Percentiles rank a stretch among this genome's conserved stretches.
Evolutionary conservation across 345 rosid genomes (phyloP).

Genomic region (Moringa oleifera): DNA sequence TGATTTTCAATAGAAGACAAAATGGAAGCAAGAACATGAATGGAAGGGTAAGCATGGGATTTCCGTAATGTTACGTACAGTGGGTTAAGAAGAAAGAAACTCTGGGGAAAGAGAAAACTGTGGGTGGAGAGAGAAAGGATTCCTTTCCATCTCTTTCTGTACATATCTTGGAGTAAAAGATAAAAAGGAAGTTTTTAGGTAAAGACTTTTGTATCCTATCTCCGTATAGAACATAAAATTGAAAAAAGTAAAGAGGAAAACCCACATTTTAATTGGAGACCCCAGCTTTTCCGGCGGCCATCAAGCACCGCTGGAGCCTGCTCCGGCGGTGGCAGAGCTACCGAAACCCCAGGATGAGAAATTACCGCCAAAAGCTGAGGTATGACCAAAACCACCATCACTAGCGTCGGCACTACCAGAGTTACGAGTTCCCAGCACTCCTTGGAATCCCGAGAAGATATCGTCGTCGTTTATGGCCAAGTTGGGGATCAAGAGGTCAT

Average conservation of each 20-base stretch:
- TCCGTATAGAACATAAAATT: no score
- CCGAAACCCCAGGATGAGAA: slow-evolving; percentile 36
- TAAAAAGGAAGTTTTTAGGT: no score
- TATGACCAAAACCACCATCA: not conserved
- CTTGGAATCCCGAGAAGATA: slow-evolving; percentile 30
- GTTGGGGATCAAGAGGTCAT: slow-evolving; percentile 56
- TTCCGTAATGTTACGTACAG: no score
- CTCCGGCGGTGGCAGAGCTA: slow-evolving; percentile 22
- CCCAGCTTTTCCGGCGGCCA: not conserved
- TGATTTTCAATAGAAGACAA: no score
- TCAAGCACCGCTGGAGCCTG: slow-evolving; percentile 21
- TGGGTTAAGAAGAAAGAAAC: no score
- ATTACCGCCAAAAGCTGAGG: slow-evolving; percentile 14
- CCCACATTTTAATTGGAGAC: not conserved
- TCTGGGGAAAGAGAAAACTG: no score
- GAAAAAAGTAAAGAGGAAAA: no score
- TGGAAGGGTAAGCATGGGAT: no score
- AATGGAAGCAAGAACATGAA: no score
- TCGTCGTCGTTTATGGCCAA: slow-evolving; percentile 48
- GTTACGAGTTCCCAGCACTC: not conserved
- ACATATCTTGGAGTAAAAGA: not conserved
- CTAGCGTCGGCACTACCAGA: slow-evolving; percentile 1
- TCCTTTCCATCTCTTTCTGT: no score
- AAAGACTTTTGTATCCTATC: not conserved
- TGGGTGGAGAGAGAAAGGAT: not conserved